A percentile compares a stretch with the other conserved stretches of the same genome.
These are phyloP conservation scores for Coemansia sp. DNA, from an alignment of 371 early-diverging fungal genomes.

Conservation along the genomic window DNA sequence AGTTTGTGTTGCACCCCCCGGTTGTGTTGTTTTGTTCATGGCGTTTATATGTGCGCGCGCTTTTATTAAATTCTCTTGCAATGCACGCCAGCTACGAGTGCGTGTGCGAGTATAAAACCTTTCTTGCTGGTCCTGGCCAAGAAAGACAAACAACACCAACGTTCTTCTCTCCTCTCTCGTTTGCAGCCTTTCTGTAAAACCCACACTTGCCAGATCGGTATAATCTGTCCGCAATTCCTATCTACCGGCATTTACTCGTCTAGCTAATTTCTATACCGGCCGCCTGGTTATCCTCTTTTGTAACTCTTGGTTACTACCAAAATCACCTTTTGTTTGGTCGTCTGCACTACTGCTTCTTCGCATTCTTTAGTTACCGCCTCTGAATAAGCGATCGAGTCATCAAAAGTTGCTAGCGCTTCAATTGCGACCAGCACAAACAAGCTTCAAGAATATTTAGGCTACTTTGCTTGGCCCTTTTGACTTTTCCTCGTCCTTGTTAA, in stretches of 20 bases:
- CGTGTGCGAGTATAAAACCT: constrained; percentile 11
- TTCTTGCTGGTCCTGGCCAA: not conserved
- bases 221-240: not conserved
- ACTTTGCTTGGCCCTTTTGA: not conserved
- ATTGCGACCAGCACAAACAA: not conserved
- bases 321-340: not conserved
- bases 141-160: constrained; percentile 7
- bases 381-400: not conserved
- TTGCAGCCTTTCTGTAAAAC: not conserved
- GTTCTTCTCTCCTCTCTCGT: not conserved
- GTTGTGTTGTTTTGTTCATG: constrained; percentile 10
- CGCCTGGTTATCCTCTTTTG: not conserved
- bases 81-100: constrained; percentile 3
- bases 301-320: not conserved
- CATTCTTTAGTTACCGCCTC: not conserved
- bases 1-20: constrained; percentile 6
- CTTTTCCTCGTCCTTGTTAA: not conserved
- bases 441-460: not conserved
- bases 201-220: constrained; percentile 1
- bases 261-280: constrained; percentile 1
- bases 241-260: not conserved
- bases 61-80: constrained; percentile 23
- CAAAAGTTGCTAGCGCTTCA: not conserved
- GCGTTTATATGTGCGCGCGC: constrained; percentile 22
- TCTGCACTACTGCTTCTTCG: not conserved